Conservation (phyloP, 306 rosid genomes). For the Psophocarpus tetragonolobus region DNA sequence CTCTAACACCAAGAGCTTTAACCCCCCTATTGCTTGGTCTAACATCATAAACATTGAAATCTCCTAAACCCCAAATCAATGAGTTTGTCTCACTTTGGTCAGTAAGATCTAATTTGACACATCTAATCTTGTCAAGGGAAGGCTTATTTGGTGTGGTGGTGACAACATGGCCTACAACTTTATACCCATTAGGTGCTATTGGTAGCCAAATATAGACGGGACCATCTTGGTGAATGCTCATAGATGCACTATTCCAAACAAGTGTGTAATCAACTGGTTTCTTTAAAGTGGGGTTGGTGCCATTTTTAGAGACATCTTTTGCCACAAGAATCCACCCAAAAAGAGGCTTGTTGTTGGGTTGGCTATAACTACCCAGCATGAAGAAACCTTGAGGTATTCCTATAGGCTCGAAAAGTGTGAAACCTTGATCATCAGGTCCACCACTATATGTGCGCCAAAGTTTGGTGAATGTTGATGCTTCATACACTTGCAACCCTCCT, state of each 20-base stretch:
- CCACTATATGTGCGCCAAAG: conserved; percentile 61
- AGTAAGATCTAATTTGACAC: conserved; percentile 66
- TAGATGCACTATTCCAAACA: conserved; percentile 58
- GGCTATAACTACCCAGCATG: conserved; percentile 64
- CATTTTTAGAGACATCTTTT: conserved; percentile 35
- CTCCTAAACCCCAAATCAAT: conserved; percentile 63
- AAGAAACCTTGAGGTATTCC: conserved; percentile 66
- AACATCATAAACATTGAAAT: conserved; percentile 47
- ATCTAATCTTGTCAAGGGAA: conserved; percentile 53
- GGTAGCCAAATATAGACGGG: conserved; percentile 73
- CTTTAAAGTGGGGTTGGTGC: conserved; percentile 34
- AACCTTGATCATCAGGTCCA: conserved; percentile 63
- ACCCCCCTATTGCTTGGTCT: conserved; percentile 60
- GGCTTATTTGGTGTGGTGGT: conserved; percentile 62
- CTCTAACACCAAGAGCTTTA: conserved; percentile 52
- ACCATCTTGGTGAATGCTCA: background rate
- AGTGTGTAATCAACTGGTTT: conserved; percentile 63
- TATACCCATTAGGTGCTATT: conserved; percentile 62
- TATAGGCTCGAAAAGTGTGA: conserved; percentile 68
- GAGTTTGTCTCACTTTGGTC: conserved; percentile 53
- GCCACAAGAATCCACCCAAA: conserved; percentile 71
- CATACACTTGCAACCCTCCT: conserved; percentile 64
- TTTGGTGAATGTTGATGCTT: conserved; percentile 57
- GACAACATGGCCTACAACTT: conserved; percentile 63
- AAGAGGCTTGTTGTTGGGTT: conserved; percentile 66